Percentiles rank a stretch among this genome's conserved stretches.
phyloP scores from a whole-genome alignment of 768 basidiomycete genomes.

The Pleurotus tuber-regium region DNA sequence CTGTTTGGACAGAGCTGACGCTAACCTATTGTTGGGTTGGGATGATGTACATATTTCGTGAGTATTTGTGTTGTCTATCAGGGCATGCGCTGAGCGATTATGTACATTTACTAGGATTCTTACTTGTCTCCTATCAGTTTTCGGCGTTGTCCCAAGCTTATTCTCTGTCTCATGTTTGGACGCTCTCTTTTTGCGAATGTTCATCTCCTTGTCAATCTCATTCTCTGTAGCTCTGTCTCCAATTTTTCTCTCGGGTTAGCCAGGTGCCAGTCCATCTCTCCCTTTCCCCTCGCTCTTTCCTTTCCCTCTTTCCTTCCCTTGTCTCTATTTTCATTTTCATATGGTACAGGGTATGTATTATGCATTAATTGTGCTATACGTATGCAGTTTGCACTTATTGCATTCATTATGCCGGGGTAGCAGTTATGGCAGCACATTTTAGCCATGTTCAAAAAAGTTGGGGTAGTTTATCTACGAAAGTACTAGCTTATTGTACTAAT shows the following conservation, averaged over 20 bases:
- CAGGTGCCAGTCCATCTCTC: slow-evolving; percentile 3
- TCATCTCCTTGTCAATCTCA: not conserved
- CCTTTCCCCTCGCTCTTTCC: not conserved
- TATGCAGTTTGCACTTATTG: too few species aligned
- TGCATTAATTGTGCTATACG: not conserved
- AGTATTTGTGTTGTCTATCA: not conserved
- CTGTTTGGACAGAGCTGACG: slow-evolving; percentile 1
- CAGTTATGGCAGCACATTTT: too few species aligned
- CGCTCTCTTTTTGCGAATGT: not conserved
- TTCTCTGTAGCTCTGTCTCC: not conserved
- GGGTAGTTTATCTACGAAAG: slow-evolving; percentile 7
- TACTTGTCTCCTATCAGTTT: not conserved
- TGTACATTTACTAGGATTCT: not conserved
- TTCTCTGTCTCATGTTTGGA: slow-evolving; percentile 5
- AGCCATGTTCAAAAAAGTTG: too few species aligned
- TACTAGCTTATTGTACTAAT: slow-evolving; percentile 11
- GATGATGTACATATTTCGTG: not conserved
- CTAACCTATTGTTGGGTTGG: not conserved
- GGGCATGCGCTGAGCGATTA: not conserved
- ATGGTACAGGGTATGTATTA: not conserved
- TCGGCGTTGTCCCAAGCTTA: too few species aligned
- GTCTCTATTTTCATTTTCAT: not conserved
- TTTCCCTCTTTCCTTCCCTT: not conserved
- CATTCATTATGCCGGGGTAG: too few species aligned
- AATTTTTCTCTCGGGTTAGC: not conserved